Conservation (phyloP, 129 eudicot genomes). For the Oenanthe sinensis region DNA sequence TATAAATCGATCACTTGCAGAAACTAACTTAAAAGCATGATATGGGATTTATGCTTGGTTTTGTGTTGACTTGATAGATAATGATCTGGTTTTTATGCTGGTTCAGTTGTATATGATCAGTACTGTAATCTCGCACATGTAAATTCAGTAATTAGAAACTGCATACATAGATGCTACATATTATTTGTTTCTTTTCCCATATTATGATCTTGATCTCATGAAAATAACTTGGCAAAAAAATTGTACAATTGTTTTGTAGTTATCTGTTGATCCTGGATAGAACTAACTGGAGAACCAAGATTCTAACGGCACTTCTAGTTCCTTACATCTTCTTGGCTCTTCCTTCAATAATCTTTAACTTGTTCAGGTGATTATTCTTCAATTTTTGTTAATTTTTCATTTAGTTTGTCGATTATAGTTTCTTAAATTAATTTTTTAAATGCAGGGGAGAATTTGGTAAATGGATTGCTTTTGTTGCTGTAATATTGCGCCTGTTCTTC, state of each 20-base stretch:
- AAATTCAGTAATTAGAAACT: too few species aligned
- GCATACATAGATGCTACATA: too few species aligned
- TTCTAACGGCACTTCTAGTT: slow-evolving; percentile 77
- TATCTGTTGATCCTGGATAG: slow-evolving; percentile 75
- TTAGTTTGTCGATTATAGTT: background rate
- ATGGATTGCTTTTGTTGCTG: slow-evolving; percentile 78
- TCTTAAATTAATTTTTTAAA: background rate
- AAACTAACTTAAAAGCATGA: too few species aligned
- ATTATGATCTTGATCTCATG: background rate
- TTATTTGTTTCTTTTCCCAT: too few species aligned
- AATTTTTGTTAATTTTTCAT: background rate
- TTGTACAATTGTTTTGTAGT: slow-evolving; percentile 28
- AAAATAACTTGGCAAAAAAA: background rate
- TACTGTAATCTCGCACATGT: too few species aligned
- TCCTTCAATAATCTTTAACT: slow-evolving; percentile 54
- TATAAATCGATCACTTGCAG: too few species aligned
- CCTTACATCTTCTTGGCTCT: slow-evolving; percentile 85
- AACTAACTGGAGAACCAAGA: slow-evolving; percentile 95
- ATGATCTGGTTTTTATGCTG: too few species aligned
- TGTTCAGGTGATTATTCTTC: slow-evolving; percentile 47
- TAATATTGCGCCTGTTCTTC: slow-evolving; percentile 78
- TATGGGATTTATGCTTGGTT: too few species aligned
- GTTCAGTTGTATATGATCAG: too few species aligned
- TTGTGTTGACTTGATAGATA: too few species aligned
- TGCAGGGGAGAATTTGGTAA: slow-evolving; percentile 83